These are phyloP conservation scores for Phytophthora podocarpi DNA, from an alignment of 352 stramenopile genomes.

Conservation along the genomic window DNA sequence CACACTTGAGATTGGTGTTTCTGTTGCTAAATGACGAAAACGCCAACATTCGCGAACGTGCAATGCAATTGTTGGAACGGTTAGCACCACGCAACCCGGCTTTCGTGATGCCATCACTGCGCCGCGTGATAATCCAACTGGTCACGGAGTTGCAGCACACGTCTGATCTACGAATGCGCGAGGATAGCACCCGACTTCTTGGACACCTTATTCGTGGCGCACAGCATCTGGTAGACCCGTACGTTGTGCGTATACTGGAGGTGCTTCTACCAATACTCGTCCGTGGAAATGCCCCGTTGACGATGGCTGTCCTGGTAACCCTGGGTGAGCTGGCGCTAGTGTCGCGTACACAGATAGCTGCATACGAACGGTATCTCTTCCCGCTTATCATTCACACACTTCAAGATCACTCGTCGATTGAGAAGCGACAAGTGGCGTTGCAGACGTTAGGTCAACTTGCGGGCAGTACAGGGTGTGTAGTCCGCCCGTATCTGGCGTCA, in stretches of 20 bases:
- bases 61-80: slow-evolving; percentile 94
- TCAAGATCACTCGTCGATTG: slow-evolving; percentile 95
- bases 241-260: slow-evolving; percentile 76
- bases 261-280: slow-evolving; percentile 89
- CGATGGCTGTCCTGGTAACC: slow-evolving; percentile 76
- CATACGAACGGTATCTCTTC: slow-evolving; percentile 95
- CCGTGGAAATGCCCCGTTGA: slow-evolving; percentile 79
- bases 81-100: slow-evolving; percentile 95
- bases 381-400: slow-evolving; percentile 96
- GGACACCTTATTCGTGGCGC: slow-evolving; percentile 80
- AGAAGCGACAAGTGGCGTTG: slow-evolving; percentile 96
- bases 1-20: slow-evolving; percentile 94
- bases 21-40: slow-evolving; percentile 95
- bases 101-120: slow-evolving; percentile 94
- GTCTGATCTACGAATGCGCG: slow-evolving; percentile 81
- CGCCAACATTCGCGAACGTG: slow-evolving; percentile 86
- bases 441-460: slow-evolving; percentile 95
- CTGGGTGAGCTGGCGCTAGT: slow-evolving; percentile 93
- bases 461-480: slow-evolving; percentile 93
- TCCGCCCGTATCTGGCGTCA: slow-evolving; percentile 96
- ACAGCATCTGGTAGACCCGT: slow-evolving; percentile 89
- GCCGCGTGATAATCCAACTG: slow-evolving; percentile 94
- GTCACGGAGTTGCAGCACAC: slow-evolving; percentile 96
- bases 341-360: slow-evolving; percentile 88
- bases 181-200: slow-evolving; percentile 90